Percentiles rank a stretch among this genome's conserved stretches.
Evolutionary conservation across 23 red algal species (phyloP).

Genomic region (Gracilaria vermiculophylla): DNA sequence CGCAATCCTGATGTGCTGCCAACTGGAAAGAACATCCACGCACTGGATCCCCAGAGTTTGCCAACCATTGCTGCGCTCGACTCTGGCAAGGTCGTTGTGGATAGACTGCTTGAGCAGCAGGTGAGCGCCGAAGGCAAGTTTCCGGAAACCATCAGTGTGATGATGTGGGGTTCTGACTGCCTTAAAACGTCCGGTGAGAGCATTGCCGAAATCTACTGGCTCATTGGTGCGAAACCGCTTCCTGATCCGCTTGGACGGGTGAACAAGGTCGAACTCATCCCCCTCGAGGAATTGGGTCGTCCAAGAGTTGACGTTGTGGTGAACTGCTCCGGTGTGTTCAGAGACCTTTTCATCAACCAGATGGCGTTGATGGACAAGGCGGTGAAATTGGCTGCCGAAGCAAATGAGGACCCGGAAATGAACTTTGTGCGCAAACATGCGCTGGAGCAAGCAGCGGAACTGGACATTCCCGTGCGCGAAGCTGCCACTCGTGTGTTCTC

Average conservation of each 20-base stretch:
- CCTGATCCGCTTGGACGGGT: slow-evolving; percentile 91
- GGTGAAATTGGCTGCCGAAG: slow-evolving; percentile 97
- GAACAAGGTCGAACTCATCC: slow-evolving; percentile 88
- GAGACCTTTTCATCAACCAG: slow-evolving; percentile 99
- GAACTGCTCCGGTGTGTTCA: slow-evolving; percentile 95
- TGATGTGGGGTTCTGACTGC: slow-evolving; percentile 97
- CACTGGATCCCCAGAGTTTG: slow-evolving; percentile 98
- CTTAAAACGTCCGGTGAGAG: slow-evolving; percentile 97
- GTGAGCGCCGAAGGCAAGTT: slow-evolving; percentile 56
- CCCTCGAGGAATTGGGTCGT: slow-evolving; percentile 91
- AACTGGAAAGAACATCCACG: slow-evolving; percentile 99
- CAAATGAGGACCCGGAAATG: slow-evolving; percentile 79
- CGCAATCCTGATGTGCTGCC: slow-evolving; percentile 96
- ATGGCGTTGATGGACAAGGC: slow-evolving; percentile 98
- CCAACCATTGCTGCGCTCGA: slow-evolving; percentile 86
- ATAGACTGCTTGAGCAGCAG: slow-evolving; percentile 86
- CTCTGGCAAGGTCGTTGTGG: slow-evolving; percentile 89
- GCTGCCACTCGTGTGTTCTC: slow-evolving; percentile 98
- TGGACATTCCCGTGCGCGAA: slow-evolving; percentile 75
- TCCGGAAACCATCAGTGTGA: slow-evolving; percentile 94
- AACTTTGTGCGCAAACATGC: slow-evolving; percentile 98
- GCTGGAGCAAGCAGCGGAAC: slow-evolving; percentile 87
- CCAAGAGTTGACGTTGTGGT: slow-evolving; percentile 98
- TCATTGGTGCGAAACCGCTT: slow-evolving; percentile 90
- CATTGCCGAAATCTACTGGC: slow-evolving; percentile 95